Base-by-base conservation (phyloP, 495 filamentous ascomycete genomes). In the Rhypophila decipiens region DNA sequence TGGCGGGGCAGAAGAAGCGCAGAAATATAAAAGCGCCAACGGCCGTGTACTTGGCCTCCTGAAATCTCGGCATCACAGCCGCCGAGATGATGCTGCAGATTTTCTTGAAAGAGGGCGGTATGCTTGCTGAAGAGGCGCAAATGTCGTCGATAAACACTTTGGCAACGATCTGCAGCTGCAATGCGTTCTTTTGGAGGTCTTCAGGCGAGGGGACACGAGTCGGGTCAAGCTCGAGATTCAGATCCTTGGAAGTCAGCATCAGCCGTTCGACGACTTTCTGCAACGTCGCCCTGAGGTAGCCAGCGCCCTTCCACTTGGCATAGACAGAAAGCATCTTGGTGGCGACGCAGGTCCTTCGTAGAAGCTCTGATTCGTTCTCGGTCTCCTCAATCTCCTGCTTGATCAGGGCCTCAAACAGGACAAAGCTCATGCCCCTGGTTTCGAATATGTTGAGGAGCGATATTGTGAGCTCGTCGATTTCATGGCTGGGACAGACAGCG, bases 1-100 rank as follows among this genome's bases (percentile, higher is more conserved):
- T 84, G 13, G 81, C 81, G 18, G 80, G 81, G 47, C 81, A 84
- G 54, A 85, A 85, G 67, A 84, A 85, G 12, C 81, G 74, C 15
- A 85, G 65, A 53, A 85, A 85, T 45, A 85, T 81, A 55, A 85
- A 85, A 1, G 81, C 79, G 1, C 81, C 81, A 29, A 85, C 81
- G 27, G 81, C 81, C 2, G 80, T 85, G 53, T 81, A 85, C 59
- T 83, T 85, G n/a, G 81, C 80, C 18, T 84, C 80, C 12, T 74
- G 77, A 46, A 83, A 84, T 23, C 76, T 67, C 9, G 66, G 68
- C 63, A 76, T 68, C 4, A 83, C 79, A 24, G 79, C 73, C 12
- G 64, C 52, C 11, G 76, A 76, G 49, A 85, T 83, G 33, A 80
- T 82, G 52, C 69, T 77, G 55, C 81, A 85, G 31, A 85, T 84